These are phyloP conservation scores for Camelina sativa DNA, from an alignment of 345 rosid species.

Conservation along the genomic window DNA sequence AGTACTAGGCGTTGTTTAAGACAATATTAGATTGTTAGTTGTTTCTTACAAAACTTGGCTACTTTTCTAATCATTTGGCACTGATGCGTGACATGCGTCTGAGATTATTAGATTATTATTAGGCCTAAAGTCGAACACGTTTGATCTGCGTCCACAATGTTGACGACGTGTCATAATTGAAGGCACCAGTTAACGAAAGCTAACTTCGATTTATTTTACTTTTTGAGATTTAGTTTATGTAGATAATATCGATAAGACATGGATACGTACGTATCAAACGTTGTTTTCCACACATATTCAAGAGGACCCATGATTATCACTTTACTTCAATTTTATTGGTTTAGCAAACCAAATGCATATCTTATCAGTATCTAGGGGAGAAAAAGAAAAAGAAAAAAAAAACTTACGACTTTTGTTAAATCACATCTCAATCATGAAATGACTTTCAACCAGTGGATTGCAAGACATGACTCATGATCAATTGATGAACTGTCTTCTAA, in stretches of 20 bases:
- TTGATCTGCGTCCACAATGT: background rate
- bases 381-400: background rate
- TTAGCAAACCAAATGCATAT: conserved; percentile 20
- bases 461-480: conserved; percentile 17
- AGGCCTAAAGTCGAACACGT: conserved; percentile 19
- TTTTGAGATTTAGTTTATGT: conserved; percentile 17
- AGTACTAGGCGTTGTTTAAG: background rate
- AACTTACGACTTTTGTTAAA: conserved; percentile 3
- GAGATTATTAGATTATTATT: background rate
- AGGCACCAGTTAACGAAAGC: conserved; percentile 18
- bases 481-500: conserved; percentile 18
- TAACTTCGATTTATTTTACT: background rate
- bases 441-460: conserved; percentile 11
- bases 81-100: background rate
- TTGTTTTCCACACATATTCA: conserved; percentile 21
- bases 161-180: conserved; percentile 18
- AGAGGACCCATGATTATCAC: conserved; percentile 36
- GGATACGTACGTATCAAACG: conserved; percentile 25
- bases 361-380: conserved; percentile 22
- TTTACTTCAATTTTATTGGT: conserved; percentile 35
- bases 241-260: background rate
- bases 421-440: conserved; percentile 6
- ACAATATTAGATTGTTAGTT: background rate
- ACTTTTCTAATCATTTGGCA: conserved; percentile 16
- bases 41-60: background rate